phyloP scores from a whole-genome alignment of 306 rosid species.

The Biancaea sappan region DNA sequence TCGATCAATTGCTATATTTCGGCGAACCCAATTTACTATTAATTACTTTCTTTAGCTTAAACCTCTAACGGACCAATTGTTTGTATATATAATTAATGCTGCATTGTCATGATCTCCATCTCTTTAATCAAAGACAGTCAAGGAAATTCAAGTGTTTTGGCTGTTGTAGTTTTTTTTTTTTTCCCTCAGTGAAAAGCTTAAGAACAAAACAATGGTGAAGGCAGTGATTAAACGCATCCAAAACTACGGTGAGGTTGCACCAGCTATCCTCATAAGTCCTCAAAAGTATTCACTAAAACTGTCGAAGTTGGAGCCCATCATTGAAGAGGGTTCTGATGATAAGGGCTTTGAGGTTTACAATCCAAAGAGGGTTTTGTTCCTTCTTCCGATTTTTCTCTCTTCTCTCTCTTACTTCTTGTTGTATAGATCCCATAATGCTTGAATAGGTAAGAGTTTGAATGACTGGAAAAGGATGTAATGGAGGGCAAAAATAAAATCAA shows the following conservation, averaged over 20 bases:
- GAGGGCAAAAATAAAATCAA: too few species aligned
- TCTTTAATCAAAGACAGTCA: background rate
- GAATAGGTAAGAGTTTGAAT: too few species aligned
- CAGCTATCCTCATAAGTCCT: conserved; percentile 31
- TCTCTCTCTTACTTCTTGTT: conserved; percentile 41
- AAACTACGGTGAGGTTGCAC: conserved; percentile 46
- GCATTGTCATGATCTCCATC: too few species aligned
- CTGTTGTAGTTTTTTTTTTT: too few species aligned
- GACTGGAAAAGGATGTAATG: too few species aligned
- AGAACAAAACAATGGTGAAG: conserved; percentile 30
- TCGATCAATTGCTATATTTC: too few species aligned
- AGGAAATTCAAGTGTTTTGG: background rate
- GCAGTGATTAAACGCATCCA: conserved; percentile 14
- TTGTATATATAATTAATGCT: too few species aligned
- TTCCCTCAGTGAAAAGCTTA: too few species aligned
- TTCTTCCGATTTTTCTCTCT: conserved; percentile 44
- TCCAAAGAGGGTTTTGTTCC: conserved; percentile 38
- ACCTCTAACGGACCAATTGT: too few species aligned
- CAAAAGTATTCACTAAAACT: conserved; percentile 13
- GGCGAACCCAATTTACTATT: too few species aligned
- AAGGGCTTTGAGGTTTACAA: background rate
- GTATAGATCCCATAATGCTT: conserved; percentile 7
- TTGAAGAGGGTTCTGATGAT: conserved; percentile 50
- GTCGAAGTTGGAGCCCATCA: conserved; percentile 46
- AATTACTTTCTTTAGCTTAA: too few species aligned